Evolutionary conservation across 1,284 basidiomycete species (phyloP), one percentile per base, ranked within the genome.

Genomic region (Grifola frondosa): DNA sequence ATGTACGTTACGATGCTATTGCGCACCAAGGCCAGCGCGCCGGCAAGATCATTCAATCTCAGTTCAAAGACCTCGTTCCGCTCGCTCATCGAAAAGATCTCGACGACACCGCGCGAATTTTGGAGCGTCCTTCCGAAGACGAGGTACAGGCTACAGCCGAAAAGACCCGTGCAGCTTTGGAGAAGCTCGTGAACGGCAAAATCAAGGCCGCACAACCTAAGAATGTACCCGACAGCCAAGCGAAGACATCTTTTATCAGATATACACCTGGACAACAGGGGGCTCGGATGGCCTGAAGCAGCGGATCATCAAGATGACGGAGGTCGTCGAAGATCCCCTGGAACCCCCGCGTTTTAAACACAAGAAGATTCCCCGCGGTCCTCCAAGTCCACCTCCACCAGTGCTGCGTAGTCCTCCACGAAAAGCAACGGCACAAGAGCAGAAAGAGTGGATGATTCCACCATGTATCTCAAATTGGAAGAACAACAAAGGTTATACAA

Each of bases 381-480:
- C 94, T 10, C 94, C 92, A 1, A 95, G 91, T 58, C 96, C 97
- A 0, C 97, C 97, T 2, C 92, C 96, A 3, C 96, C 97, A n/a
- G 91, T 99, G 1, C 72, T 99, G 38, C 84, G 96, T 31, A 94
- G 90, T 70, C 97, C 97, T 2, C 97, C 97, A 6, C 78, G 97
- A 43, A 96, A 97, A 59, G 92, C 92, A 3, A 97, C 96, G 0
- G 91, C 91, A 4, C 89, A 93, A 48, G 97, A 99, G 63, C 96
- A 98, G 69, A 98, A 98, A 68, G 96, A 98, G 60, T 98, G 97
- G 97, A 97, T 97, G 94, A 98, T 99, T 42, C 97, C 97, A 4
- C 97, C 97, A 13, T 98, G 94, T 67, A 97, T 99, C 52, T 97
- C 94, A 24, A 99, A 99, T 70, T 99, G 97, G 97, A 99, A 99